Conservation (phyloP, 1,284 basidiomycete species). For the Stygiomarasmius scandens region DNA sequence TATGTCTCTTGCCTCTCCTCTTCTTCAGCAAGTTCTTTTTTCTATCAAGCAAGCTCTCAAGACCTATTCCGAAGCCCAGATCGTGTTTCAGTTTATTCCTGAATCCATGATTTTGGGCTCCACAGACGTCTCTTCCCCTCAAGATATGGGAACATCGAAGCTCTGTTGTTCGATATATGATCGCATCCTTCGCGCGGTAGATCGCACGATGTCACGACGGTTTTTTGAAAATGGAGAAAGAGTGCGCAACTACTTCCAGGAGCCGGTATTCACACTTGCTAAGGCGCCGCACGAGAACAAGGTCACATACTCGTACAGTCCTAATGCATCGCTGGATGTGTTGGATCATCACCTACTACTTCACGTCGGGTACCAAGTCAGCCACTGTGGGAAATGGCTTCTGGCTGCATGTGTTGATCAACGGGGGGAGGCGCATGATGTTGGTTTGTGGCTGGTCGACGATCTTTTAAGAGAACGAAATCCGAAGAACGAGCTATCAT, state of each 20-base stretch:
- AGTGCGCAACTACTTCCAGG: slow-evolving; percentile 54
- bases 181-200: slow-evolving; percentile 62
- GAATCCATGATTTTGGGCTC: slow-evolving; percentile 54
- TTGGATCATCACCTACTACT: slow-evolving; percentile 70
- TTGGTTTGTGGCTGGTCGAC: slow-evolving; percentile 60
- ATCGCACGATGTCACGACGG: slow-evolving; percentile 58
- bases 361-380: slow-evolving; percentile 74
- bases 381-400: slow-evolving; percentile 71
- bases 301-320: slow-evolving; percentile 48
- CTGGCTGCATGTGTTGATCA: slow-evolving; percentile 76
- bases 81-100: slow-evolving; percentile 72
- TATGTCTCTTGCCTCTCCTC: slow-evolving; percentile 59
- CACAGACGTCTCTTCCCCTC: slow-evolving; percentile 40
- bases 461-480: slow-evolving; percentile 18
- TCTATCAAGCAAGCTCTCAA: slow-evolving; percentile 58
- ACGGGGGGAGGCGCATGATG: slow-evolving; percentile 70
- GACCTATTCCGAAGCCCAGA: slow-evolving; percentile 43
- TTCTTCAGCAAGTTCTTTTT: slow-evolving; percentile 66
- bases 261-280: slow-evolving; percentile 66
- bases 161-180: slow-evolving; percentile 71
- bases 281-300: slow-evolving; percentile 41
- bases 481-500: slow-evolving; percentile 17
- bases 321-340: slow-evolving; percentile 59
- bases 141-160: slow-evolving; percentile 43
- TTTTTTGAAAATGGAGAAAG: slow-evolving; percentile 45